A percentile compares a stretch with the other conserved stretches of the same genome.
Evolutionary conservation across 495 filamentous ascomycete genomes (phyloP).

Genomic region (Lepraria neglecta): DNA sequence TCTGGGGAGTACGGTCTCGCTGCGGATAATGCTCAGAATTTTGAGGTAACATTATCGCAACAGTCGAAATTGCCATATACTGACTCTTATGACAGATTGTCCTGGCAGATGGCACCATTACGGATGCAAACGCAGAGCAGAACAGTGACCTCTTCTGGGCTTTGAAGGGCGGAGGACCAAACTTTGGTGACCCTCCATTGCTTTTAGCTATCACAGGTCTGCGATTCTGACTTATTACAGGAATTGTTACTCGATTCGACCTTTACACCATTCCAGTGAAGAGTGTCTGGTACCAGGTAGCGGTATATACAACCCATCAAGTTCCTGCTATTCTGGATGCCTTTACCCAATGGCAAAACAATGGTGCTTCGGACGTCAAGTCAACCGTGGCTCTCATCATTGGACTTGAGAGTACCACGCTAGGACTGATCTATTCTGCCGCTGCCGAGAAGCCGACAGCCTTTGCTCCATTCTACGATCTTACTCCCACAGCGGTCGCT

Average conservation of each 20-base stretch:
- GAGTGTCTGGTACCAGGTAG: slow-evolving; percentile 11
- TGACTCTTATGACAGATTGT: slow-evolving; percentile 27
- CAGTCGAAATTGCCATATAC: neutral
- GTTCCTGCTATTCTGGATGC: slow-evolving; percentile 14
- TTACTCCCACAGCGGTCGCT: neutral
- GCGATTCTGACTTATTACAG: slow-evolving; percentile 19
- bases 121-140: slow-evolving; percentile 38
- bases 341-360: slow-evolving; percentile 16
- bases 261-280: slow-evolving; percentile 41
- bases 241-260: slow-evolving; percentile 55
- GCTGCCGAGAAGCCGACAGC: slow-evolving; percentile 23
- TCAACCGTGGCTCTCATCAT: slow-evolving; percentile 13
- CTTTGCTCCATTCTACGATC: slow-evolving; percentile 24
- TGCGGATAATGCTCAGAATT: slow-evolving; percentile 21
- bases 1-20: slow-evolving; percentile 18
- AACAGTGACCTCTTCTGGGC: slow-evolving; percentile 34
- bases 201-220: neutral
- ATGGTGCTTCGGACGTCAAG: slow-evolving; percentile 15
- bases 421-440: slow-evolving; percentile 13
- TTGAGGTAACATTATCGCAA: slow-evolving; percentile 19
- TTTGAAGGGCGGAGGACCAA: slow-evolving; percentile 32
- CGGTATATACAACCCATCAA: slow-evolving; percentile 6
- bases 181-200: slow-evolving; percentile 23
- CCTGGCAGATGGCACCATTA: slow-evolving; percentile 39
- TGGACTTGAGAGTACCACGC: slow-evolving; percentile 9